phyloP scores from a whole-genome alignment of 768 basidiomycete genomes.

The Leccinum rimulosum region DNA sequence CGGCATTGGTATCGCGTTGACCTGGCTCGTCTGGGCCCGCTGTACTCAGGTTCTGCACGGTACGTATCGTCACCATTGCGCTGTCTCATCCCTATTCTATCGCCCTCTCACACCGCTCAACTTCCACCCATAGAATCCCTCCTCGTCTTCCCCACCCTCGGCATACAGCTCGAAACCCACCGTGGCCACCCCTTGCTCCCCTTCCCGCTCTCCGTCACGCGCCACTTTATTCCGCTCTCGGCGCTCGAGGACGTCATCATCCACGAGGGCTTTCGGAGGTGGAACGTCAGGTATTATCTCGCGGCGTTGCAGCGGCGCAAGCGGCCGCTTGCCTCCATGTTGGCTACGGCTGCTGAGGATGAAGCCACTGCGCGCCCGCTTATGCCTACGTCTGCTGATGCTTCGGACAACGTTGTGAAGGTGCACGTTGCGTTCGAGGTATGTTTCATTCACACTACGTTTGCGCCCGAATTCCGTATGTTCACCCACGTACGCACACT shows the following conservation, averaged over 20 bases:
- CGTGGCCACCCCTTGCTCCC: constrained; percentile 47
- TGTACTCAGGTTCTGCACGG: not conserved
- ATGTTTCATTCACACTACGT: not conserved
- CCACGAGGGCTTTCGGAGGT: constrained; percentile 69
- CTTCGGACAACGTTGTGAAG: constrained; percentile 20
- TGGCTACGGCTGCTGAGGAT: not conserved
- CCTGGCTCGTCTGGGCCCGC: not conserved
- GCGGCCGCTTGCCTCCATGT: not conserved
- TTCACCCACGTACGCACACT: too few species aligned
- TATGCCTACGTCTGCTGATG: not conserved
- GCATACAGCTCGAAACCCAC: constrained; percentile 73
- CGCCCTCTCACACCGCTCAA: not conserved
- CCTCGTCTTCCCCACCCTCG: constrained; percentile 61
- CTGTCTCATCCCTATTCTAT: too few species aligned
- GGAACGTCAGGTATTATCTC: constrained; percentile 72
- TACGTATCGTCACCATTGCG: not conserved
- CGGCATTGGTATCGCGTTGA: not conserved
- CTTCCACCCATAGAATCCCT: constrained; percentile 56
- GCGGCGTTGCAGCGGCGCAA: constrained; percentile 38
- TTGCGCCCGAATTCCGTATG: not conserved
- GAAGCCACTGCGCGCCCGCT: not conserved
- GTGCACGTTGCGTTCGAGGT: constrained; percentile 66
- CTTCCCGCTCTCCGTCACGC: constrained; percentile 29
- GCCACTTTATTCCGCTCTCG: constrained; percentile 59
- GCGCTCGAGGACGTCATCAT: constrained; percentile 62